These are phyloP conservation scores for Scolecobasidium constrictum DNA, from an alignment of 2,329 filamentous ascomycete species.

Conservation along the genomic window DNA sequence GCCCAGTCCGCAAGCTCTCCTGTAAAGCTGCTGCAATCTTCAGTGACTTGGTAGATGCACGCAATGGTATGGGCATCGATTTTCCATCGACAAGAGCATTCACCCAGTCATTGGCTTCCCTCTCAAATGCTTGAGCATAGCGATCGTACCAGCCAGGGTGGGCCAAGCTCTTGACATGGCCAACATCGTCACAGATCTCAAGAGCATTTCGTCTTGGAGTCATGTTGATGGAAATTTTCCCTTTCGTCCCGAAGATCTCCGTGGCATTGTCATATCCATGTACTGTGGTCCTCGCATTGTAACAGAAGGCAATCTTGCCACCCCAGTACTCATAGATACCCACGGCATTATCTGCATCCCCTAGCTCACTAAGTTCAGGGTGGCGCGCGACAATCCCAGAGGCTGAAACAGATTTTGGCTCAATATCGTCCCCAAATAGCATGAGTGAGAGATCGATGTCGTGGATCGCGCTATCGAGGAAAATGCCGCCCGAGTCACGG, in stretches of 20 bases:
- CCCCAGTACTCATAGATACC: constrained; percentile 55
- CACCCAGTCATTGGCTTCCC: constrained; percentile 53
- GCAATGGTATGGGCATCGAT: constrained; percentile 44
- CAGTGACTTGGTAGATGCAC: constrained; percentile 48
- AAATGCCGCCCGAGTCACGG: constrained; percentile 54
- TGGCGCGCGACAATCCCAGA: constrained; percentile 48
- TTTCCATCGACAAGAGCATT: constrained; percentile 46
- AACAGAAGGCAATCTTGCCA: constrained; percentile 54
- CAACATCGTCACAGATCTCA: constrained; percentile 41
- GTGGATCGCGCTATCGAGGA: constrained; percentile 61
- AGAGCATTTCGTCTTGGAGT: constrained; percentile 46
- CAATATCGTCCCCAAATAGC: constrained; percentile 35
- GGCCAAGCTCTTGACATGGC: constrained; percentile 47
- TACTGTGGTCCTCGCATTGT: constrained; percentile 54
- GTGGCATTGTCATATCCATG: constrained; percentile 57
- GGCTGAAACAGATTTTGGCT: constrained; percentile 34
- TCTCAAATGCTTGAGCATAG: constrained; percentile 52
- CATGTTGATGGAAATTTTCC: constrained; percentile 51
- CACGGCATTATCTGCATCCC: constrained; percentile 52
- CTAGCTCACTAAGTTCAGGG: constrained; percentile 45
- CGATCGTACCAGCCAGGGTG: constrained; percentile 51
- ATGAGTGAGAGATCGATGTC: constrained; percentile 57
- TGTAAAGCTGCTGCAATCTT: constrained; percentile 45
- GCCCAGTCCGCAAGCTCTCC: constrained; percentile 31
- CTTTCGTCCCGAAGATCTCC: constrained; percentile 55